Percentiles rank a stretch among this genome's conserved stretches.
These are phyloP conservation scores for Clavispora carvajalis DNA, from an alignment of 805 yeast genomes.

Conservation along the genomic window DNA sequence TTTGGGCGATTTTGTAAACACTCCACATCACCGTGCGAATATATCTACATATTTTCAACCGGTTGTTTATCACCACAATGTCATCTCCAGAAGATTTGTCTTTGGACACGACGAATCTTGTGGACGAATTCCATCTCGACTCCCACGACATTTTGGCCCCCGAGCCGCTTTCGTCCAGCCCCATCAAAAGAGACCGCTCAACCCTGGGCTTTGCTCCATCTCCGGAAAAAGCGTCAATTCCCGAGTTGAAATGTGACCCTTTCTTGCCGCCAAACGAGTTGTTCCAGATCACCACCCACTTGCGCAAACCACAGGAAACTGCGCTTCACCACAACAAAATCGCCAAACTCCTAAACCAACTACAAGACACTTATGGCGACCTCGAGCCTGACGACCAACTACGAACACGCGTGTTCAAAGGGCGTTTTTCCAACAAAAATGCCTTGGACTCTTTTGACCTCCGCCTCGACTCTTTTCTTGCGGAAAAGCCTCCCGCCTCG, in stretches of 20 bases:
- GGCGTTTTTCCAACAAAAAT: slow-evolving; percentile 18
- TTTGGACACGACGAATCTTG: slow-evolving; percentile 14
- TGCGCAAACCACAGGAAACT: slow-evolving; percentile 16
- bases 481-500: slow-evolving; percentile 4
- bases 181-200: slow-evolving; percentile 6
- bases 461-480: slow-evolving; percentile 14
- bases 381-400: slow-evolving; percentile 15
- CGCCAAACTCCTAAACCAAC: slow-evolving; percentile 30
- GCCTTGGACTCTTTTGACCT: slow-evolving; percentile 13
- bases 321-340: slow-evolving; percentile 32
- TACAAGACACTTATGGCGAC: slow-evolving; percentile 22
- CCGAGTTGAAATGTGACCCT: slow-evolving; percentile 11
- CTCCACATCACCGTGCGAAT: slow-evolving; percentile 1
- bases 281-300: slow-evolving; percentile 26
- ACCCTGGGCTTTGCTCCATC: not conserved
- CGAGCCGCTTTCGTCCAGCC: slow-evolving; percentile 8
- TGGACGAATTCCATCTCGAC: slow-evolving; percentile 12
- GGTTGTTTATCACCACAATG: slow-evolving; percentile 6
- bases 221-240: slow-evolving; percentile 1
- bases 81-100: slow-evolving; percentile 14
- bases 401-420: slow-evolving; percentile 14
- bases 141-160: slow-evolving; percentile 9
- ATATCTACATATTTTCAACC: not conserved
- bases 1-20: not conserved
- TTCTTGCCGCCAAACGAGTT: slow-evolving; percentile 22